Conservation (phyloP, 345 rosid species). For the Sisymbrium irio region DNA sequence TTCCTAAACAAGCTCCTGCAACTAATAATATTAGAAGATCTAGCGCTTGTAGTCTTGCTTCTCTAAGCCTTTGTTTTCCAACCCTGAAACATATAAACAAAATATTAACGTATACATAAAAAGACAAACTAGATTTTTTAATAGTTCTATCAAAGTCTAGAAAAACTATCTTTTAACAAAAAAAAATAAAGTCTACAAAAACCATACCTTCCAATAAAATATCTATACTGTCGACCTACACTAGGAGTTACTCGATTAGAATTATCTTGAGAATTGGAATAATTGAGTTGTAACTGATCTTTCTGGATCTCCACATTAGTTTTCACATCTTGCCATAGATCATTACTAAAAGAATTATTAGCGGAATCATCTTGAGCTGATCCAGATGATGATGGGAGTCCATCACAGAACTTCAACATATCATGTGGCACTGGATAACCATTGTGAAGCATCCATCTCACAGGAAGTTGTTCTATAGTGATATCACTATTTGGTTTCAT, state of each 20-base stretch:
- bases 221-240: slow-evolving; percentile 63
- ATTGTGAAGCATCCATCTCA: slow-evolving; percentile 90
- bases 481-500: slow-evolving; percentile 51
- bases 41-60: slow-evolving; percentile 63
- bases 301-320: slow-evolving; percentile 37
- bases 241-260: slow-evolving; percentile 68
- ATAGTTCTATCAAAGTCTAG: neutral
- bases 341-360: slow-evolving; percentile 51
- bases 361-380: slow-evolving; percentile 20
- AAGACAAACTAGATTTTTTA: neutral
- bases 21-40: slow-evolving; percentile 70
- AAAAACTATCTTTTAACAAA: too few species aligned
- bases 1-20: slow-evolving; percentile 90
- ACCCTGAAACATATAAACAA: slow-evolving; percentile 45
- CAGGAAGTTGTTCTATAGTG: slow-evolving; percentile 66
- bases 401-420: slow-evolving; percentile 62
- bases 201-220: slow-evolving; percentile 70
- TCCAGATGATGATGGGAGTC: slow-evolving; percentile 37
- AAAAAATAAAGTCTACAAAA: neutral
- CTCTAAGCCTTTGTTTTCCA: slow-evolving; percentile 80
- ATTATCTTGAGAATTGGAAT: slow-evolving; percentile 49
- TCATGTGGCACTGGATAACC: slow-evolving; percentile 77
- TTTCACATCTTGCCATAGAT: slow-evolving; percentile 51
- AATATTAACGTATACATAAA: neutral
- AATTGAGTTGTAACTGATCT: slow-evolving; percentile 45